Percentiles rank a stretch among this genome's conserved stretches.
These are phyloP conservation scores for Primulina eburnea DNA, from an alignment of 257 asterid species.

Conservation along the genomic window DNA sequence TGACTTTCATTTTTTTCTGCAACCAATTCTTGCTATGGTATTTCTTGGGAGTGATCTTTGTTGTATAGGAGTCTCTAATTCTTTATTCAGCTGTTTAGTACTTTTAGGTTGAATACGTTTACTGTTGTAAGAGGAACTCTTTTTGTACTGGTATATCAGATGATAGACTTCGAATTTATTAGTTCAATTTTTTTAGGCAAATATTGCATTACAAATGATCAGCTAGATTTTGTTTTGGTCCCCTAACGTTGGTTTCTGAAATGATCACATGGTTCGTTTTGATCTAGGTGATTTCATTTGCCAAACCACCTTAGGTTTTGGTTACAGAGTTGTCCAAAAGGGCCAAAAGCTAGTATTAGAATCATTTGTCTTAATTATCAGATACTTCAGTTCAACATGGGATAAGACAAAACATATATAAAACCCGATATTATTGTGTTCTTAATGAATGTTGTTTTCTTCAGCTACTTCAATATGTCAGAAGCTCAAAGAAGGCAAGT, in stretches of 20 bases:
- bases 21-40: conserved; percentile 16
- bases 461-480: conserved; percentile 70
- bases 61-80: conserved; percentile 18
- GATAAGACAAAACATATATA: conserved; percentile 3
- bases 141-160: conserved; percentile 5
- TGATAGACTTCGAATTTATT: conserved; percentile 15
- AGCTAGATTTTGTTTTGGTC: conserved; percentile 12
- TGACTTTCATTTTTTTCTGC: conserved; percentile 8
- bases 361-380: neutral
- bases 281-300: conserved; percentile 10
- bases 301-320: conserved; percentile 6
- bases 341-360: conserved; percentile 4
- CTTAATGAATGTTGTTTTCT: conserved; percentile 20
- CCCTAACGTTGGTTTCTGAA: neutral
- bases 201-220: conserved; percentile 15
- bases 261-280: neutral
- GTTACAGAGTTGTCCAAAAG: neutral
- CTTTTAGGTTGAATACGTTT: conserved; percentile 14
- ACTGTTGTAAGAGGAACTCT: conserved; percentile 10
- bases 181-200: conserved; percentile 6
- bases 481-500: conserved; percentile 81
- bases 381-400: conserved; percentile 14
- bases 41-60: conserved; percentile 21
- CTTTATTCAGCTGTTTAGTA: conserved; percentile 12
- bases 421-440: neutral